phyloP scores from a whole-genome alignment of 106 monocot species.

The Xerophyta viscosa region DNA sequence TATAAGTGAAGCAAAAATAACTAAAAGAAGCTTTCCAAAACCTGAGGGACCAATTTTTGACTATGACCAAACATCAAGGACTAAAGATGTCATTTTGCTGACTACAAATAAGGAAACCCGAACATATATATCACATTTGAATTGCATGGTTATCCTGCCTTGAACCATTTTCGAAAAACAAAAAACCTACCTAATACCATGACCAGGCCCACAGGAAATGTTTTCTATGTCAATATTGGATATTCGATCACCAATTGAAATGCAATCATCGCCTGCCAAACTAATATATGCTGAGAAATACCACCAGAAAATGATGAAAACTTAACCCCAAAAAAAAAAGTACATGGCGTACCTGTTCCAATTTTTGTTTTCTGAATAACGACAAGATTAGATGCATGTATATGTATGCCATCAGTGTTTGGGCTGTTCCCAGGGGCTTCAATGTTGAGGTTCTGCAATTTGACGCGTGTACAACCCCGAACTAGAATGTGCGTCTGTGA shows the following conservation, averaged over 20 bases:
- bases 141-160: too few relatives aligned
- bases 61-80: too few relatives aligned
- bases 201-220: slow-evolving; percentile 22
- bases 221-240: not conserved
- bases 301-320: too few relatives aligned
- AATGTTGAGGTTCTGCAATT: not conserved
- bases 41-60: too few relatives aligned
- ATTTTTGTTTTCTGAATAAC: slow-evolving; percentile 1
- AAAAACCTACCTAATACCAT: slow-evolving; percentile 27
- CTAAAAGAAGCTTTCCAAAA: too few relatives aligned
- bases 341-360: slow-evolving; percentile 1
- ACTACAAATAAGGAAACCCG: too few relatives aligned
- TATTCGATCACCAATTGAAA: slow-evolving; percentile 11
- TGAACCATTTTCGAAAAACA: too few relatives aligned
- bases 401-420: slow-evolving; percentile 8
- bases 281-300: too few relatives aligned
- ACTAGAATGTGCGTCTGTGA: not conserved
- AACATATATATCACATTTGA: too few relatives aligned
- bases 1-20: too few relatives aligned
- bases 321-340: too few relatives aligned
- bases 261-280: slow-evolving; percentile 27
- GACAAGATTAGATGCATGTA: not conserved
- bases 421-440: slow-evolving; percentile 3
- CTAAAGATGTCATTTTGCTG: too few relatives aligned
- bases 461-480: not conserved